Evolutionary conservation across 192 early-diverging fungal genomes (phyloP).

Genomic region (Coemansia biformis): DNA sequence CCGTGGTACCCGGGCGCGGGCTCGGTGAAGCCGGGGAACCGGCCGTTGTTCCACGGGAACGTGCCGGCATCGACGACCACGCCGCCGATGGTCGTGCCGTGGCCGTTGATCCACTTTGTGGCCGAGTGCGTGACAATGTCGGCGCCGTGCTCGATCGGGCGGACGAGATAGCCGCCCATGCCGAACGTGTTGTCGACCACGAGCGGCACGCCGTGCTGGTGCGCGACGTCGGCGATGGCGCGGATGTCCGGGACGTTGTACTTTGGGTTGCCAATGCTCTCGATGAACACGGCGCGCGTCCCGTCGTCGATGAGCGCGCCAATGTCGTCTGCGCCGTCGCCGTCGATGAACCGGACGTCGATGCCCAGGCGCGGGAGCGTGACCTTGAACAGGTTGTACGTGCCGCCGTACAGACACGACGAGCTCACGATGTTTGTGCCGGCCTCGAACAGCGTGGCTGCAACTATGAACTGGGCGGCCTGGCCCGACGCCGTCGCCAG

Average conservation of each 20-base stretch:
- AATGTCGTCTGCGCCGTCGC: constrained; percentile 73
- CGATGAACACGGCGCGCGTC: constrained; percentile 89
- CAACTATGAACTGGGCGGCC: constrained; percentile 80
- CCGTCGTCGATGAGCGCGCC: constrained; percentile 73
- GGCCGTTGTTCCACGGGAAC: constrained; percentile 85
- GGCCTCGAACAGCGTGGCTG: constrained; percentile 67
- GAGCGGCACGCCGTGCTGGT: constrained; percentile 78
- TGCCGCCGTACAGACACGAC: constrained; percentile 68
- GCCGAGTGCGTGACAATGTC: constrained; percentile 92
- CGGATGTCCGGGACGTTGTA: constrained; percentile 85
- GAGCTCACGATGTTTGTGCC: constrained; percentile 91
- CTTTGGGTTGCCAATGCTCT: constrained; percentile 88
- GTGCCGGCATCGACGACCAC: constrained; percentile 83
- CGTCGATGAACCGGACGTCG: constrained; percentile 65
- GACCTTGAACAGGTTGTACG: constrained; percentile 84
- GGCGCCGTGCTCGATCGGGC: constrained; percentile 91
- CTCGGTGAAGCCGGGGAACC: constrained; percentile 83
- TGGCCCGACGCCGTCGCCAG: constrained; percentile 72
- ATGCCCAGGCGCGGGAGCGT: constrained; percentile 80
- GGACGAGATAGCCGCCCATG: constrained; percentile 73
- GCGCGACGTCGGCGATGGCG: constrained; percentile 74
- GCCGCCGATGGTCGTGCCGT: constrained; percentile 90
- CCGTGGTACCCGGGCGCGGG: constrained; percentile 77
- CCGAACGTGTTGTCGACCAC: constrained; percentile 98
- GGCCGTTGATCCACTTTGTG: constrained; percentile 91